Conservation (phyloP, 345 rosid genomes). For the Citrus hindsii region DNA sequence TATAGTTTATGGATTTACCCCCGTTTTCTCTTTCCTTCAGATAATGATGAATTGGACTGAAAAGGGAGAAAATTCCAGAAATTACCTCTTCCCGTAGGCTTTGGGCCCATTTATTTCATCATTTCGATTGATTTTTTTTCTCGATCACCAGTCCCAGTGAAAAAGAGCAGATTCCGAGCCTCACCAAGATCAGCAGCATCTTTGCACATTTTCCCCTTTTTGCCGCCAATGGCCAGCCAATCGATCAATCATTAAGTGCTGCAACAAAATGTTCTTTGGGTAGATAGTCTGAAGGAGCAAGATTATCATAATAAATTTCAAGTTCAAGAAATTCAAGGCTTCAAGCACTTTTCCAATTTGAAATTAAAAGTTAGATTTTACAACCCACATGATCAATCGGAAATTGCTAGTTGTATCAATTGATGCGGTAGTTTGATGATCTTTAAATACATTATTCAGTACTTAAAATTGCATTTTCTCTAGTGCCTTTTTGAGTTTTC, state of each 20-base stretch:
- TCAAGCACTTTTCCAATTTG: not conserved
- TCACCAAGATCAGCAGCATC: not conserved
- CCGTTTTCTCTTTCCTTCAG: not conserved
- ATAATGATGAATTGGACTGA: not conserved
- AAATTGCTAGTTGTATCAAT: not conserved
- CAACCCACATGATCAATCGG: not conserved
- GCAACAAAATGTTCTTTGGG: not conserved
- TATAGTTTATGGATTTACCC: not conserved
- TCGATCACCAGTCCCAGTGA: not conserved
- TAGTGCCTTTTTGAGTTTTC: no score
- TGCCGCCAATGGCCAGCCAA: no score
- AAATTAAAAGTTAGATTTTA: not conserved
- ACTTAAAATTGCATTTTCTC: no score
- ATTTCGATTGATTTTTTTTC: not conserved
- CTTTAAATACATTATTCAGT: no score
- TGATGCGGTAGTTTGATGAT: not conserved
- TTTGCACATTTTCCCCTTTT: not conserved
- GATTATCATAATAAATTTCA: not conserved
- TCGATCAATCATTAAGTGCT: not conserved
- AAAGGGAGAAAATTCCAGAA: not conserved
- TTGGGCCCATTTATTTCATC: not conserved
- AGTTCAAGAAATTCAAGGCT: not conserved
- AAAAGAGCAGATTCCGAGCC: not conserved
- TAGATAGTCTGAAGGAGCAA: not conserved
- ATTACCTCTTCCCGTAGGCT: not conserved